These are phyloP conservation scores for Colletotrichum lupini DNA, from an alignment of 2,329 filamentous ascomycete genomes.

Conservation along the genomic window DNA sequence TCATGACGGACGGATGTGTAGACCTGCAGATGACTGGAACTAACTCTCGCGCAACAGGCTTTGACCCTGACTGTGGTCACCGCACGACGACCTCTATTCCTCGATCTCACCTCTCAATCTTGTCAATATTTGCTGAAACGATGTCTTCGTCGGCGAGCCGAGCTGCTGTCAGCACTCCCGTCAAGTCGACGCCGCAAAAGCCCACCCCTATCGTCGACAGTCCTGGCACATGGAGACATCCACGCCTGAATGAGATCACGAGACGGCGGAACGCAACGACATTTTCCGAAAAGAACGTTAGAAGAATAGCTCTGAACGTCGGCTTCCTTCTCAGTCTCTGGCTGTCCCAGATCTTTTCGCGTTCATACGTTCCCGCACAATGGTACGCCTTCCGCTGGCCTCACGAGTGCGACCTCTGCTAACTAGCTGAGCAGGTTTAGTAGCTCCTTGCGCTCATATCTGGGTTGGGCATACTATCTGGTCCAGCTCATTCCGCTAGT, in stretches of 20 bases:
- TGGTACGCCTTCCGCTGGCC: conserved; percentile 48
- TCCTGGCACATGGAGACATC: conserved; percentile 91
- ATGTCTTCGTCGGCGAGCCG: conserved; percentile 45
- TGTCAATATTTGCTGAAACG: background rate
- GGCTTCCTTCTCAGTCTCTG: conserved; percentile 56
- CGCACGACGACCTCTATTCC: conserved; percentile 8
- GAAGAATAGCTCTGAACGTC: conserved; percentile 75
- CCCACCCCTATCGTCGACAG: conserved; percentile 55
- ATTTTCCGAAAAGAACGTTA: conserved; percentile 83
- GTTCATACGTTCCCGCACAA: conserved; percentile 48
- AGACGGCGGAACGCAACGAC: conserved; percentile 80
- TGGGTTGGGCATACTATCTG: conserved; percentile 57
- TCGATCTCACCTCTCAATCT: background rate
- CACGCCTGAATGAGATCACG: conserved; percentile 87
- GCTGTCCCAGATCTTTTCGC: conserved; percentile 47
- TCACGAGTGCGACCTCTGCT: background rate
- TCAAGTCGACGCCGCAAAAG: conserved; percentile 53
- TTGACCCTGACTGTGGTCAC: conserved; percentile 26
- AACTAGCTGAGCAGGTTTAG: conserved; percentile 20
- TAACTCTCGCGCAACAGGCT: conserved; percentile 26
- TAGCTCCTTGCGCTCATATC: conserved; percentile 42
- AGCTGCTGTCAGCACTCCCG: conserved; percentile 46
- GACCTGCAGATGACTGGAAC: background rate
- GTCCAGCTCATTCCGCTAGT: conserved; percentile 69
- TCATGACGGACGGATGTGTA: background rate